phyloP scores from a whole-genome alignment of 495 filamentous ascomycete species.

The Penicillium argentinense region DNA sequence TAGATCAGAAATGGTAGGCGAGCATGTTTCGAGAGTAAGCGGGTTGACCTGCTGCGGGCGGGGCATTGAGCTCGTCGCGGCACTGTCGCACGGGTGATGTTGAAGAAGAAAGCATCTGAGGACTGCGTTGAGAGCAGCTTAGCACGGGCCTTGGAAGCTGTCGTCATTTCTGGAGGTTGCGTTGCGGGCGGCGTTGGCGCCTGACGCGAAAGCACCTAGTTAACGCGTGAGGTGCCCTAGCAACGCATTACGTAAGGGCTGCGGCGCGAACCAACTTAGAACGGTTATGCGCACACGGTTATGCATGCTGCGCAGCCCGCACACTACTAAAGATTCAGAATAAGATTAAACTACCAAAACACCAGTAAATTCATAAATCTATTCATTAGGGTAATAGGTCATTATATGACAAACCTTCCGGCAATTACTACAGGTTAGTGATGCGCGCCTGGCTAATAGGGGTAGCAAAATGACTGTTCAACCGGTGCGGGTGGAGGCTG shows the following conservation, averaged over 20 bases:
- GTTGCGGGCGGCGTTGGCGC: constrained; percentile 9
- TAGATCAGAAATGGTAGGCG: constrained; percentile 34
- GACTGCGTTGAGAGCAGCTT: constrained; percentile 20
- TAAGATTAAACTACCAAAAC: too few species aligned
- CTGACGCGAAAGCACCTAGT: constrained; percentile 38
- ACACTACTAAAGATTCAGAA: too few species aligned
- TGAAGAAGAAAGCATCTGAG: constrained; percentile 21
- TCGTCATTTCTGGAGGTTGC: constrained; percentile 30
- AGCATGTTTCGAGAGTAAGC: constrained; percentile 46
- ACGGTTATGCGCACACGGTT: too few species aligned
- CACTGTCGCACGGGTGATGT: constrained; percentile 6
- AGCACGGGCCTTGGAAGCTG: neutral
- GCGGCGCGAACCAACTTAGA: too few species aligned
- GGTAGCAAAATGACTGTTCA: too few species aligned
- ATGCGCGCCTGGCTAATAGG: too few species aligned
- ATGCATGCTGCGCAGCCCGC: too few species aligned
- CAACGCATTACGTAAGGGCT: constrained; percentile 25
- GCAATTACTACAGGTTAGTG: too few species aligned
- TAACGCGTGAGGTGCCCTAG: constrained; percentile 36
- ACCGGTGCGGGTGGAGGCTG: too few species aligned
- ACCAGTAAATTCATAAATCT: too few species aligned
- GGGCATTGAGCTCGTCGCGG: constrained; percentile 36
- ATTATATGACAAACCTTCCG: too few species aligned
- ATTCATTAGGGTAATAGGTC: too few species aligned
- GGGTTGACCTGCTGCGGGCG: constrained; percentile 40